phyloP scores from a whole-genome alignment of 169 alveolate genomes.

The Cytauxzoon felis region DNA sequence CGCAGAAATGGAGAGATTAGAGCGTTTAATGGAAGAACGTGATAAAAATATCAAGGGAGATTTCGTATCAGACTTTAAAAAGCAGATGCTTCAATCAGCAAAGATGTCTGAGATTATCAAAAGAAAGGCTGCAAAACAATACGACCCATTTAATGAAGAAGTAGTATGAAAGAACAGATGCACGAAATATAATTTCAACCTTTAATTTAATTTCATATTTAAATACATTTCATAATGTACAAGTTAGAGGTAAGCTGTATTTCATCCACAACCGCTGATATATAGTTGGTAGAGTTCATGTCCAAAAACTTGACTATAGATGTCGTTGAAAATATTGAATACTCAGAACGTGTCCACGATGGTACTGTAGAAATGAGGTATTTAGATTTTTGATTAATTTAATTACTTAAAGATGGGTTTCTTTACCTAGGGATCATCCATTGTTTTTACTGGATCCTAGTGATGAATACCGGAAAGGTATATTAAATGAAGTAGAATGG shows the following conservation, averaged over 20 bases:
- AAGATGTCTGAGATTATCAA: slow-evolving; percentile 33
- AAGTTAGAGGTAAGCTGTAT: too few species aligned
- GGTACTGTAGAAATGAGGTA: slow-evolving; percentile 15
- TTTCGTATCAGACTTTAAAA: slow-evolving; percentile 23
- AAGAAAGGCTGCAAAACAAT: slow-evolving; percentile 13
- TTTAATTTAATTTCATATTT: too few species aligned
- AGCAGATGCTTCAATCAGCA: slow-evolving; percentile 30
- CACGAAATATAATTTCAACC: background rate
- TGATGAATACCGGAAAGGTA: background rate
- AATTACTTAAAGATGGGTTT: slow-evolving; percentile 21
- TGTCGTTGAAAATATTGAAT: background rate
- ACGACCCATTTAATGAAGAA: slow-evolving; percentile 10
- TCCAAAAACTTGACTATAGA: background rate
- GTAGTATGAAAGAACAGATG: background rate
- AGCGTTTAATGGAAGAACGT: background rate
- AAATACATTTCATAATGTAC: too few species aligned
- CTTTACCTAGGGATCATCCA: slow-evolving; percentile 18
- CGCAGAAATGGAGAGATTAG: slow-evolving; percentile 18
- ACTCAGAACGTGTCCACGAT: background rate
- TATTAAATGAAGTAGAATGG: slow-evolving; percentile 4
- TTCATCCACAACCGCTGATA: too few species aligned
- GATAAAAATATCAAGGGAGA: background rate
- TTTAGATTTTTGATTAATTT: background rate
- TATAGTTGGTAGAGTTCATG: background rate
- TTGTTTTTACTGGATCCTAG: background rate